Evolutionary conservation across 108 stramenopile species (phyloP), one percentile per base, ranked within the genome.

Genomic region (Fistulifera pelliculosa): DNA sequence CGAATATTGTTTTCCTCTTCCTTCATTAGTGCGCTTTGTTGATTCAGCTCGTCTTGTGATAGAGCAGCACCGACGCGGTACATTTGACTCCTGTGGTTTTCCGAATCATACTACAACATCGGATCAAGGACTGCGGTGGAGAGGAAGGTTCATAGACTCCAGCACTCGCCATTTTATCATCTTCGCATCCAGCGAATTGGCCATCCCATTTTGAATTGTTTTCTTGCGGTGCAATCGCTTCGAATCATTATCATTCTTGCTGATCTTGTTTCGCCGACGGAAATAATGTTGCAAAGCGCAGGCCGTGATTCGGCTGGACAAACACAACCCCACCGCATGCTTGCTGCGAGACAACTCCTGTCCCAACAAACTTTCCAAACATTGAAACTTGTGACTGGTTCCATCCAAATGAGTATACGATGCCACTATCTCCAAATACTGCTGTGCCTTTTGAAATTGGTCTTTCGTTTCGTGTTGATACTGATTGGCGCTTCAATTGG

Each of bases 281-380:
- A 83, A 78, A 41, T 76, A 78, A 15, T 69, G 54, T 16, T 58
- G 51, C 52, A 83, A 52, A 13, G 81, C 81, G 25, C 78, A 31
- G 6, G 77, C 81, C n/a, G 77, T 78, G 6, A 76, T 61, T 17
- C 81, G 65, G 54, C 38, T 83, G 64, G 0, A 75, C 74, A 66
- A 83, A 83, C 11, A 78, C 71, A 1, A 83, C 49, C 35, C 76
- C 45, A 78, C 74, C 15, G 61, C 52, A 40, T 54, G 27, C 8
- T 25, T 25, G 2, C 8, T 22, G 12, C 26, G 49, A 18, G 15
- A 22, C 22, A 77, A 54, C 16, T 57, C 38, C 4, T 47, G 52
- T 35, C 74, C 49, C 27, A 81, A 41, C 12, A 64, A 26, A 44
- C 71, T 59, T 45, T 75, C 58, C 52, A 75, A 31, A 28, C 65